phyloP scores from a whole-genome alignment of 2,329 filamentous ascomycete genomes.

The Albophoma yamanashiensis region DNA sequence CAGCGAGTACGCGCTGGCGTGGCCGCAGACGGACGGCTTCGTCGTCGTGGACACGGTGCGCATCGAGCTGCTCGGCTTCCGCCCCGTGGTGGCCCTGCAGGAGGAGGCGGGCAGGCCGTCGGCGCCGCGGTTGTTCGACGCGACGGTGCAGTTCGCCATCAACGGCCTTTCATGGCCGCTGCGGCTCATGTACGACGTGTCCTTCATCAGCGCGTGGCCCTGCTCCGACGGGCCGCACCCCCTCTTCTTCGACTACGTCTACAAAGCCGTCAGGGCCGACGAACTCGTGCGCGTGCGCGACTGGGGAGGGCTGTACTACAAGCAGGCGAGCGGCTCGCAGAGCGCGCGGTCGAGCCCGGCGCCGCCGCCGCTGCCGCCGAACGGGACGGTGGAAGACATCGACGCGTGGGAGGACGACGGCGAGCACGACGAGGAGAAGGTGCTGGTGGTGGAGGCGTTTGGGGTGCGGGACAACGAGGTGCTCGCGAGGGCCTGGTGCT shows the following conservation, averaged over 20 bases:
- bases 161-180: conserved; percentile 54
- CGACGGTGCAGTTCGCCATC: conserved; percentile 52
- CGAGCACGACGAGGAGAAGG: conserved; percentile 48
- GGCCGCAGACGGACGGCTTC: conserved; percentile 42
- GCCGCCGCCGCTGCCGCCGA: conserved; percentile 8
- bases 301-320: conserved; percentile 44
- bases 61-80: conserved; percentile 56
- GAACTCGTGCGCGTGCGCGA: conserved; percentile 54
- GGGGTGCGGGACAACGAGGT: conserved; percentile 68
- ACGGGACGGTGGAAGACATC: conserved; percentile 3
- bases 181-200: conserved; percentile 51
- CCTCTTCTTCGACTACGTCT: conserved; percentile 62
- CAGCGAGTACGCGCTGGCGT: conserved; percentile 53
- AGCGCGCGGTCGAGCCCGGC: conserved; percentile 25
- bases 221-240: conserved; percentile 55
- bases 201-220: conserved; percentile 55
- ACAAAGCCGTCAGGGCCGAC: conserved; percentile 48
- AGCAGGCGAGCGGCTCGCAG: conserved; percentile 10
- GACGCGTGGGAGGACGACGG: conserved; percentile 10
- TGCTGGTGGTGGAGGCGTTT: conserved; percentile 62
- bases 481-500: conserved; percentile 65
- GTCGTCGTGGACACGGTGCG: conserved; percentile 53
- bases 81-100: conserved; percentile 23
- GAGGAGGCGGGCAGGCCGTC: conserved; percentile 9
- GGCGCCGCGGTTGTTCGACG: conserved; percentile 43